Conservation (phyloP, 2,329 filamentous ascomycete genomes). For the Neofusicoccum cordaticola region DNA sequence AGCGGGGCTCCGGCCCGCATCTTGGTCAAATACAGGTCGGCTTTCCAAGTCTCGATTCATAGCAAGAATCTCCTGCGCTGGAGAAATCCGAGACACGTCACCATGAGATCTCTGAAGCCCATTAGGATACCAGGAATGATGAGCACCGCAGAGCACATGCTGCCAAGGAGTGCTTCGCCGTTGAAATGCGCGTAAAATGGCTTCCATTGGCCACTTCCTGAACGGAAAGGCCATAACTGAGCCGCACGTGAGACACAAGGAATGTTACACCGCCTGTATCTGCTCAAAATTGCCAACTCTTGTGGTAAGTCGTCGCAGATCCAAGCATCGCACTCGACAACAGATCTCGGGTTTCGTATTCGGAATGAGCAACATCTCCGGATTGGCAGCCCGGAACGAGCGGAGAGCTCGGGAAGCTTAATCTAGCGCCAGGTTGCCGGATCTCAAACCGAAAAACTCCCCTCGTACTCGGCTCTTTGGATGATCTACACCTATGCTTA, state of each 20-base stretch:
- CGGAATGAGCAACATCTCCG: background rate
- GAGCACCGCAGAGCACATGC: background rate
- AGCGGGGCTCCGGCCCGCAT: no score
- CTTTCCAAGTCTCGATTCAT: no score
- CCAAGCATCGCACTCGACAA: background rate
- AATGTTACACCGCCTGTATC: background rate
- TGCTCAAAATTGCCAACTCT: background rate
- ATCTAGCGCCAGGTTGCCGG: background rate
- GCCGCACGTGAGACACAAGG: background rate
- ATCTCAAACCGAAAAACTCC: background rate
- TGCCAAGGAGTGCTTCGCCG: background rate
- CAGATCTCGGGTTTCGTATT: constrained; percentile 6
- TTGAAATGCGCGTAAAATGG: background rate
- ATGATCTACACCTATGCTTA: background rate
- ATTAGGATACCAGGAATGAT: no score
- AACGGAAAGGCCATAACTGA: background rate
- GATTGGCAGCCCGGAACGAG: background rate
- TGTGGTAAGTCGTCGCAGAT: background rate
- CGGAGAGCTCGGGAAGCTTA: constrained; percentile 8
- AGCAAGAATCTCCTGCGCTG: no score
- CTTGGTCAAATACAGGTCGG: no score
- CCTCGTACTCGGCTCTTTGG: constrained; percentile 4
- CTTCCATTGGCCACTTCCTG: background rate
- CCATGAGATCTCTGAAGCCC: no score
- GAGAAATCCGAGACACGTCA: no score